Percentiles rank a stretch among this genome's conserved stretches.
Conservation (phyloP, 2,329 filamentous ascomycete species). For the Diaporthe ilicicola region DNA sequence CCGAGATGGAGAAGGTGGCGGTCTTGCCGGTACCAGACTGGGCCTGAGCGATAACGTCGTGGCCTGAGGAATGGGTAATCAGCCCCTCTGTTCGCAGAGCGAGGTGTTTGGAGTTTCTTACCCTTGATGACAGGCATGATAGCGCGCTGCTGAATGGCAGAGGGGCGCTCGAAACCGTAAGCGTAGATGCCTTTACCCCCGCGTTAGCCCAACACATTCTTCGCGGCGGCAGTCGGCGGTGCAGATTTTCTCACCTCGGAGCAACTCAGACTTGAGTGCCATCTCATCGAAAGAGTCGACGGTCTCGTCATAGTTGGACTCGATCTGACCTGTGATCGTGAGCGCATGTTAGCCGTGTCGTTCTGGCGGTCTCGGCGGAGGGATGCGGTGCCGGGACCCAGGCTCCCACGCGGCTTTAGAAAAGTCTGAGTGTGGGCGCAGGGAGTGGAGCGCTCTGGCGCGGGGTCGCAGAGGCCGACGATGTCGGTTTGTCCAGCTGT, state of each 20-base stretch:
- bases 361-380: neutral
- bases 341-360: constrained; percentile 25
- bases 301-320: constrained; percentile 99
- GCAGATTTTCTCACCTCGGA: constrained; percentile 73
- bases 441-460: constrained; percentile 22
- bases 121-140: constrained; percentile 99
- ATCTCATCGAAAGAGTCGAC: constrained; percentile 99
- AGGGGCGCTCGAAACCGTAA: constrained; percentile 99
- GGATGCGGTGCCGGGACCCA: neutral
- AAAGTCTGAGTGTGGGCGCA: constrained; percentile 26
- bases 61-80: constrained; percentile 62
- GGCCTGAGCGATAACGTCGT: constrained; percentile 99
- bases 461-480: constrained; percentile 28
- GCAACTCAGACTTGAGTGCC: constrained; percentile 95
- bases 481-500: constrained; percentile 9
- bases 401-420: neutral
- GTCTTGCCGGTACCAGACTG: constrained; percentile 99
- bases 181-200: constrained; percentile 82
- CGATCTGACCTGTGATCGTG: constrained; percentile 83
- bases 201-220: constrained; percentile 37
- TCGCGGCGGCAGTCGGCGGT: constrained; percentile 33
- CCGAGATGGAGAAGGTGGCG: constrained; percentile 94
- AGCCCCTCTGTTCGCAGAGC: constrained; percentile 17
- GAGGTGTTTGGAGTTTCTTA: constrained; percentile 53
- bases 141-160: constrained; percentile 99